Evolutionary conservation across 495 filamentous ascomycete genomes (phyloP), one percentile per base, ranked within the genome.

Genomic region (Penicillium turbatum): DNA sequence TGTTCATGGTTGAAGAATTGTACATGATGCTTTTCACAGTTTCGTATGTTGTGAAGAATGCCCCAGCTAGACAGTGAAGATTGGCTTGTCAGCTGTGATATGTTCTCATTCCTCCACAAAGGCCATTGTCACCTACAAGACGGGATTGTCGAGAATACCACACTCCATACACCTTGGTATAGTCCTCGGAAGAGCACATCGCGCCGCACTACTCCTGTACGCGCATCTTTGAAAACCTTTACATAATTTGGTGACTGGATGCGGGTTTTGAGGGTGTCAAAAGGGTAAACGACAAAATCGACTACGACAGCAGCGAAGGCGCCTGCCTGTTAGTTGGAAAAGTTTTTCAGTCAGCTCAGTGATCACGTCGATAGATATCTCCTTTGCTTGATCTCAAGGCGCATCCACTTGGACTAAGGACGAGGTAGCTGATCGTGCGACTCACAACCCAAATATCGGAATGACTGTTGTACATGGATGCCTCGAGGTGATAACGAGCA

Each of bases 41-140:
- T 75, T 96, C 91, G 68, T 96, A 96, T 6, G 87, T 88, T 10
- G 87, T 89, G 72, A 96, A 96, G 73, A 96, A 97, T 27, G 87
- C 80, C 53, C 89, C 90, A 42, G 90, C 87, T 92, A 50, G 2
- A 48, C n/a, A n/a, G n/a, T 27, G 44, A 64, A 42, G 56, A 42
- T 47, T n/a, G 26, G 5, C 27, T 49, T 9, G 37, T 42, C 24
- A 48, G 32, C 6, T 10, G 2, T 16, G 13, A 10, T 15, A 13
- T 12, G 13, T 16, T 1, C 4, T 0, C 5, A 5, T 35, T 32
- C 12, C 19, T 21, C 1, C 3, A 13, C 19, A 17, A 19, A 5
- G 12, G 37, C 6, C n/a, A 17, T 15, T 9, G 24, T 26, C 2
- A 70, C 76, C 55, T 62, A 88, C 87, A 90, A 29, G 90, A 87